Conservation (phyloP, 805 yeast genomes). For the Kregervanrija fluxuum region DNA sequence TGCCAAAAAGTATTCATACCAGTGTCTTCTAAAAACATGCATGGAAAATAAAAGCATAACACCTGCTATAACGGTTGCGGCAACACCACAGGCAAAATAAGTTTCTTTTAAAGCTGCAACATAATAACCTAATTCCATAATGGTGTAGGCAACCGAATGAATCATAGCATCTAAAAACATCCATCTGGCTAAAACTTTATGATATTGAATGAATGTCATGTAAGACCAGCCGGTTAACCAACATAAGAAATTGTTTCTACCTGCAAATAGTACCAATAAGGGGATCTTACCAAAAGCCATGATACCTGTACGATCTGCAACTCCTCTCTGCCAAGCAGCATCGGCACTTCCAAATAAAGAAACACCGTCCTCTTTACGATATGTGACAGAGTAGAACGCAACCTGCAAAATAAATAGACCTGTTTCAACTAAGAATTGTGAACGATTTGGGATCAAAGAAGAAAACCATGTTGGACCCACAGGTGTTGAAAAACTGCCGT, state of each 20-base stretch:
- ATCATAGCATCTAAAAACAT: constrained; percentile 31
- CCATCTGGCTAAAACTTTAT: constrained; percentile 58
- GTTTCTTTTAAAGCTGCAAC: constrained; percentile 1
- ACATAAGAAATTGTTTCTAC: constrained; percentile 37
- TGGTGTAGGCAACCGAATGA: constrained; percentile 33
- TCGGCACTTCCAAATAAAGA: constrained; percentile 25
- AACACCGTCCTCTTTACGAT: constrained; percentile 5
- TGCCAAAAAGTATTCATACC: constrained; percentile 54
- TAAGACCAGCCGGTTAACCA: constrained; percentile 38
- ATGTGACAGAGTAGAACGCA: constrained; percentile 9
- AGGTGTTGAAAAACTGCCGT: constrained; percentile 14
- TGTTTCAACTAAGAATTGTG: constrained; percentile 6
- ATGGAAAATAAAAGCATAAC: constrained; percentile 42
- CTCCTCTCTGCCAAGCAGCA: constrained; percentile 20
- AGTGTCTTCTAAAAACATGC: constrained; percentile 40
- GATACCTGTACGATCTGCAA: constrained; percentile 32
- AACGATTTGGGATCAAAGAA: constrained; percentile 7
- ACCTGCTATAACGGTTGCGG: constrained; percentile 36
- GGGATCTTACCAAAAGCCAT: constrained; percentile 33
- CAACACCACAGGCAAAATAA: constrained; percentile 27
- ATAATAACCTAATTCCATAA: constrained; percentile 8
- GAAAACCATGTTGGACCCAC: constrained; percentile 13
- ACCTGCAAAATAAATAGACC: constrained; percentile 5
- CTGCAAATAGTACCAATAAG: constrained; percentile 35
- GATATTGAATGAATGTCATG: constrained; percentile 44